Base-by-base conservation (phyloP, 306 rosid genomes). In the Cicer judaicum region DNA sequence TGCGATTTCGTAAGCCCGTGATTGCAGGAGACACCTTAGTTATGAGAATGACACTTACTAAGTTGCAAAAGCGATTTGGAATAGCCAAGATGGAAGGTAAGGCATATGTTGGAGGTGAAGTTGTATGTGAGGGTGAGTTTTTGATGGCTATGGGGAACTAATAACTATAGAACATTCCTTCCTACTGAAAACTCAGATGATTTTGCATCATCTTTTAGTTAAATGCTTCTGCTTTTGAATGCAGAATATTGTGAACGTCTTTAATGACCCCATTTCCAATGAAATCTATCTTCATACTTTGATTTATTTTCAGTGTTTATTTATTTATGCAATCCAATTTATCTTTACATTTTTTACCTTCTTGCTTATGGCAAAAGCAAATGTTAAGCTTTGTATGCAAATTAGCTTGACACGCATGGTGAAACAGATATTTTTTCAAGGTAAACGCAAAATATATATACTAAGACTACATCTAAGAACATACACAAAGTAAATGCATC, bases 11-110 rank as follows among this genome's bases (percentile, higher is more conserved):
- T 40, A 93, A 89, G 79, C 97, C 96, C 0, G 97, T 91, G 82
- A 75, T 91, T 68, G 97, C 98, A 3, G 98, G 96, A 41, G 98
- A 93, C 85, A 91, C 98, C 42, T 77, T 93, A 79, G 91, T 93
- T 29, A 93, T 93, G 94, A 87, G 96, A 81, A 93, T 91, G 98
- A 91, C 92, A 41, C 96, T 93, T 9, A 46, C 60, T 5, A 93
- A 93, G 90, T 83, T 89, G 73, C 97, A 88, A 84, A 93, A 89
- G 82, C 86, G 93, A 72, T 88, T 91, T 83, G 98, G 97, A 47
- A 84, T 91, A 54, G 98, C 96, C 34, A 93, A 93, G 89, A 89
- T 91, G 97, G 97, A 89, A 71, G 98, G 97, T 39, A 93, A 91
- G 87, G 93, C 98, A 47, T 91, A 82, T 56, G 98, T 93, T 19